Conservation (phyloP, 2,329 filamentous ascomycete genomes). For the Aspergillus fischeri region DNA sequence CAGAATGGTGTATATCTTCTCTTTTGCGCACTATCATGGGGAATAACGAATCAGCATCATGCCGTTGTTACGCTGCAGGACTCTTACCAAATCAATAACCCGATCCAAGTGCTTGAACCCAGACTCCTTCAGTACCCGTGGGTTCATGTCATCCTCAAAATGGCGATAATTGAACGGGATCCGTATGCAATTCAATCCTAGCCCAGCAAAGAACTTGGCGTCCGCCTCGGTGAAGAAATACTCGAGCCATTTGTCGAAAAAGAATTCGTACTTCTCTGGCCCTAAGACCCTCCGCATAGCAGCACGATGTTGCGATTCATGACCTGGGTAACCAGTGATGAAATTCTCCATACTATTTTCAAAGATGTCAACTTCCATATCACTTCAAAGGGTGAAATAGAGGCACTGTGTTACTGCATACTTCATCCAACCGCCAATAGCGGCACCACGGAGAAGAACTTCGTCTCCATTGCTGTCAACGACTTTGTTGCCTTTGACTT, state of each 20-base stretch:
- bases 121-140: slow-evolving; percentile 40
- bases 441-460: slow-evolving; percentile 48
- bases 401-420: slow-evolving; percentile 9
- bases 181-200: slow-evolving; percentile 56
- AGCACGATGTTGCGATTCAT: slow-evolving; percentile 54
- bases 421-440: slow-evolving; percentile 46
- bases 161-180: slow-evolving; percentile 59
- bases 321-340: slow-evolving; percentile 59
- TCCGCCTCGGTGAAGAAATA: slow-evolving; percentile 59
- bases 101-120: slow-evolving; percentile 49
- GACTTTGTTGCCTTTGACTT: slow-evolving; percentile 42
- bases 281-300: slow-evolving; percentile 53
- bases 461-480: slow-evolving; percentile 44
- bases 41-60: background rate
- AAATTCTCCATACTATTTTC: slow-evolving; percentile 54
- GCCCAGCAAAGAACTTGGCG: slow-evolving; percentile 53
- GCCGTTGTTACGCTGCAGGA: background rate
- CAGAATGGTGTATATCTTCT: slow-evolving; percentile 50
- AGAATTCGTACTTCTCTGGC: slow-evolving; percentile 55
- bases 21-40: slow-evolving; percentile 36
- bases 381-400: background rate
- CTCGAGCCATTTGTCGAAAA: slow-evolving; percentile 55
- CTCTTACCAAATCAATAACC: slow-evolving; percentile 39
- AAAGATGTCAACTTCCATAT: slow-evolving; percentile 16
- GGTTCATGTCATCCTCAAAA: slow-evolving; percentile 48